Percentiles rank a stretch among this genome's conserved stretches.
These are phyloP conservation scores for Backusella tuberculispora DNA, from an alignment of 192 early-diverging fungal species.

Conservation along the genomic window DNA sequence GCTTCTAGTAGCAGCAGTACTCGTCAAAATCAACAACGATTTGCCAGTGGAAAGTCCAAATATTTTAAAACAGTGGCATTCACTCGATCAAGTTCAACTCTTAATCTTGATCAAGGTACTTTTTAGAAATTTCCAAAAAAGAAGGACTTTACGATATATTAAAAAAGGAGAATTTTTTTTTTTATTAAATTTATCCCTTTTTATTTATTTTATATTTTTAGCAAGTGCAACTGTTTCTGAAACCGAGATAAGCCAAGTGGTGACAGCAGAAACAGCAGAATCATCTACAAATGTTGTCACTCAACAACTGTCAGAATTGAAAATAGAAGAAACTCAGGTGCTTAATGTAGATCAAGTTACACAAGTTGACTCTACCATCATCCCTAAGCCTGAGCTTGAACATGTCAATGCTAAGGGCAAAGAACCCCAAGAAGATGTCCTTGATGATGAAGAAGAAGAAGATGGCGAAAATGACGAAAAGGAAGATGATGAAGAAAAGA, in stretches of 20 bases:
- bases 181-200: background rate
- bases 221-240: background rate
- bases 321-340: background rate
- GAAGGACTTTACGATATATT: background rate
- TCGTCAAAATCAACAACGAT: background rate
- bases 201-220: background rate
- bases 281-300: background rate
- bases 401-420: background rate
- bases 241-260: background rate
- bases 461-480: background rate
- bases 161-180: background rate
- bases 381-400: background rate
- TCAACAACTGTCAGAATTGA: background rate
- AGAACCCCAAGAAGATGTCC: no score
- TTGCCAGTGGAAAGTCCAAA: conserved; percentile 16
- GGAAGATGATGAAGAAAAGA: background rate
- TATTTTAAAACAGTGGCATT: conserved; percentile 2
- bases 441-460: background rate
- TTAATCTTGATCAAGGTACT: conserved; percentile 4
- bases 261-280: background rate
- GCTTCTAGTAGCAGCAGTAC: background rate
- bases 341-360: background rate
- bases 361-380: background rate
- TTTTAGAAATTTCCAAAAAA: background rate
- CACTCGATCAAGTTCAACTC: background rate